Base-by-base conservation (phyloP, 805 yeast genomes). In the Jamesozyma jinghongensis region DNA sequence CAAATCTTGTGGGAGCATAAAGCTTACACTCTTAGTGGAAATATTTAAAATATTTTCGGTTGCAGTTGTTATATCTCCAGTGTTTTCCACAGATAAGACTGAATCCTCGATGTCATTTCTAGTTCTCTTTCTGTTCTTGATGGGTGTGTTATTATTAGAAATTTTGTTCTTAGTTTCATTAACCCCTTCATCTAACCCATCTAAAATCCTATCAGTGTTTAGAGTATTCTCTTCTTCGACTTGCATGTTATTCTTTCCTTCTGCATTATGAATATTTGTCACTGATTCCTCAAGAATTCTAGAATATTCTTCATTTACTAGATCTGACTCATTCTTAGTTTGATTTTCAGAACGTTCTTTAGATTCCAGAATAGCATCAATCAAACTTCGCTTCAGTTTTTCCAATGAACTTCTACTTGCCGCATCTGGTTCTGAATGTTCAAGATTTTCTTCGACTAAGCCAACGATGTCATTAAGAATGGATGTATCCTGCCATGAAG, bases 401-500 rank as follows among this genome's bases (percentile, higher is more conserved):
- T 48, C 54, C 33, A 67, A 48, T 1, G 68, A 56, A 40, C 67
- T 68, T 32, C 44, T 58, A 13, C 66, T 52, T 5, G 54, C 50
- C 0, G 56, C 42, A 35, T 69, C 75, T 7, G 57, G 52, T 1
- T 40, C 35, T 4, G 56, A 56, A 32, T 56, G 54, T 5, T 64
- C 68, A 12, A 59, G 46, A 10, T 57, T 42, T 36, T 57, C 61
- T 5, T 56, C 56, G 12, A 66, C 34, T 7, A 47, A 40, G 5
- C 57, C 61, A 1, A 41, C 26, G 7, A 67, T 37, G 28, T 55
- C 54, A 20, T 47, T 43, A 32, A 69, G 45, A 19, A 50, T 45
- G 7, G 51, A 52, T 13, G 44, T 43, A 6, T 51, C 49, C 12
- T 63, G 57, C 3, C 51, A 49, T 2, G 59, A 37, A 0, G 74